Conservation (phyloP, 2,329 filamentous ascomycete species). For the Leptographium galeiforme region DNA sequence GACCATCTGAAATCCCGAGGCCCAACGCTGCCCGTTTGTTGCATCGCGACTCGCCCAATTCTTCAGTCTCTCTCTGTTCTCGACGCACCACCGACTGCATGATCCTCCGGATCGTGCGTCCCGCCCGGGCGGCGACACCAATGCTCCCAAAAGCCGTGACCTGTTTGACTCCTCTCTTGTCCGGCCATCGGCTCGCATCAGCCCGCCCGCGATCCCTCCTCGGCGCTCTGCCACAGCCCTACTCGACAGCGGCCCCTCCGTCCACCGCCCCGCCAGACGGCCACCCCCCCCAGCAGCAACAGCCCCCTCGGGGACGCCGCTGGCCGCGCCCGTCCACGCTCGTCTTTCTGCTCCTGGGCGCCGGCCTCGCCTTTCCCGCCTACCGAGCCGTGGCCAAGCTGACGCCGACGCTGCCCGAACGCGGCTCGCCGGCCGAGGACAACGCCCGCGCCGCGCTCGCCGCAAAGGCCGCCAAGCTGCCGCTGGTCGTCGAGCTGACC, state of each 20-base stretch:
- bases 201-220: neutral
- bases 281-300: neutral
- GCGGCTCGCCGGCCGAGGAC: slow-evolving; percentile 5
- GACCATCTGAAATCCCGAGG: no score
- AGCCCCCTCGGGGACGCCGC: neutral
- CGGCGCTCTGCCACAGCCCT: neutral
- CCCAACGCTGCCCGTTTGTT: no score
- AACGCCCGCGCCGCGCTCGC: neutral
- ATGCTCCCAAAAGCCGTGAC: no score
- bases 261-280: neutral
- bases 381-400: neutral
- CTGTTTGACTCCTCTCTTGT: neutral
- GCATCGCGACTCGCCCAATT: no score
- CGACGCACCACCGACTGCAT: neutral
- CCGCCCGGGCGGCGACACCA: neutral
- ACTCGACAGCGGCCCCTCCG: neutral
- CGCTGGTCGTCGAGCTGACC: slow-evolving; percentile 8
- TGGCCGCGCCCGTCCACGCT: slow-evolving; percentile 1
- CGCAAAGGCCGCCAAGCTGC: neutral
- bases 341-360: slow-evolving; percentile 4
- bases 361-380: neutral
- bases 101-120: neutral
- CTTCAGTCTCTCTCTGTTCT: no score
- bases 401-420: neutral
- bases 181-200: neutral